phyloP scores from a whole-genome alignment of 164 flowering plant genomes.

The Dillenia suffruticosa region DNA sequence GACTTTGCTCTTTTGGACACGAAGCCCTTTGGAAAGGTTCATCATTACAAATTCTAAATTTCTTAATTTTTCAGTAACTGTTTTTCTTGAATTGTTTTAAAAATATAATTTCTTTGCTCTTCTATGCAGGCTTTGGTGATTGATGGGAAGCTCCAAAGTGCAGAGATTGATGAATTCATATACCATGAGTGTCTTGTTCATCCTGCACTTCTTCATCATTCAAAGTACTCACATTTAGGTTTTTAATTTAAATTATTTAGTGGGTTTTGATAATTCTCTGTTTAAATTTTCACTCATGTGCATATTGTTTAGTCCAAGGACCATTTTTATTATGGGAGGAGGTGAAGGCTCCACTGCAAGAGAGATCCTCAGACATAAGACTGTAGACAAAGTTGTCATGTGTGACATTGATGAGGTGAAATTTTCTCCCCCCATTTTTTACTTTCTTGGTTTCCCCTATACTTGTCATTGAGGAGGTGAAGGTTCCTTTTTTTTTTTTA shows the following conservation, averaged over 20 bases:
- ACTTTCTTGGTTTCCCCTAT: background rate
- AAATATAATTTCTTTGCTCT: background rate
- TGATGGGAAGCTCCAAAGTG: slow-evolving; percentile 98
- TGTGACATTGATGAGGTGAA: slow-evolving; percentile 91
- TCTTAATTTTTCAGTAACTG: background rate
- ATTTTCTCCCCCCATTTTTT: background rate
- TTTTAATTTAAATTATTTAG: background rate
- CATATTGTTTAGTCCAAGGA: slow-evolving; percentile 46
- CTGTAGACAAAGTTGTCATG: slow-evolving; percentile 72
- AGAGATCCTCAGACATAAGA: slow-evolving; percentile 67
- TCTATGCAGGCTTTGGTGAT: slow-evolving; percentile 59
- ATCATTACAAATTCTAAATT: slow-evolving; percentile 2
- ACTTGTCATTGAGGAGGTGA: background rate
- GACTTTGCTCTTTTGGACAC: slow-evolving; percentile 89
- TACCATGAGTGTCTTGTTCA: slow-evolving; percentile 95
- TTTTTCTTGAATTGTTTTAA: background rate
- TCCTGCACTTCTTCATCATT: slow-evolving; percentile 81
- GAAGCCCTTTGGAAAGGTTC: slow-evolving; percentile 91
- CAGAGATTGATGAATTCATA: slow-evolving; percentile 88
- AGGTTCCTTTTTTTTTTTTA: background rate
- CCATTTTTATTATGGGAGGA: slow-evolving; percentile 84
- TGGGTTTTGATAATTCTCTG: no score
- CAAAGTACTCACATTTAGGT: slow-evolving; percentile 35
- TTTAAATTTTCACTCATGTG: background rate
- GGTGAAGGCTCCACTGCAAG: slow-evolving; percentile 96